phyloP scores from a whole-genome alignment of 495 filamentous ascomycete species.

The Beverwykella pulmonaria region DNA sequence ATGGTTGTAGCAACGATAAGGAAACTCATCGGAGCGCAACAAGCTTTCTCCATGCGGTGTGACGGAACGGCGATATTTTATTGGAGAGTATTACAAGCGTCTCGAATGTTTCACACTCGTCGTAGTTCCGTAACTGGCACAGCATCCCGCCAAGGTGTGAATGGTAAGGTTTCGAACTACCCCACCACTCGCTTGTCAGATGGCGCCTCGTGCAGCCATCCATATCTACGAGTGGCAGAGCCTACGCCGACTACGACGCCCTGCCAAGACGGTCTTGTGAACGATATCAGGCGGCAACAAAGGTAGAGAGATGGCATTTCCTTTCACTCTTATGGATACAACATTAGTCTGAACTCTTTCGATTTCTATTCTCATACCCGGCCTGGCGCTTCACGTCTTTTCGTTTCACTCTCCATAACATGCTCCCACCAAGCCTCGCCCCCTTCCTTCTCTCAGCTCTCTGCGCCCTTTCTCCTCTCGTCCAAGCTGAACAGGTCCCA shows the following conservation, averaged over 20 bases:
- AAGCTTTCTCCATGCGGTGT: no score
- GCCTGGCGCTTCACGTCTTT: background rate
- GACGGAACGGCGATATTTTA: background rate
- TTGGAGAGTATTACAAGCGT: background rate
- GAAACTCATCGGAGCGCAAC: no score
- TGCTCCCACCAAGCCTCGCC: background rate
- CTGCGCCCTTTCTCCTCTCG: background rate
- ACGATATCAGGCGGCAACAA: background rate
- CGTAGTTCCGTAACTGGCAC: background rate
- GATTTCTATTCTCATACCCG: background rate
- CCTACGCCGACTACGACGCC: background rate
- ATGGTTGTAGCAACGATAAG: no score
- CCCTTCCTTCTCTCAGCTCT: background rate
- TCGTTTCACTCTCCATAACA: background rate
- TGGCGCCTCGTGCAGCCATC: background rate
- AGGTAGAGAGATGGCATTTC: background rate
- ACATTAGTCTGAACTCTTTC: no score
- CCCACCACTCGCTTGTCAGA: slow-evolving; percentile 8
- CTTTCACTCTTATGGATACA: no score
- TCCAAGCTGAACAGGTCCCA: slow-evolving; percentile 5
- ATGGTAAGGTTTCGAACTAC: background rate
- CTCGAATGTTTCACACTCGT: background rate
- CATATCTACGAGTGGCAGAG: background rate
- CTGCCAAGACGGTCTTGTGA: slow-evolving; percentile 2
- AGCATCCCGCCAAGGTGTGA: background rate